Base-by-base conservation (phyloP, 768 basidiomycete species). In the Mycena maculata region DNA sequence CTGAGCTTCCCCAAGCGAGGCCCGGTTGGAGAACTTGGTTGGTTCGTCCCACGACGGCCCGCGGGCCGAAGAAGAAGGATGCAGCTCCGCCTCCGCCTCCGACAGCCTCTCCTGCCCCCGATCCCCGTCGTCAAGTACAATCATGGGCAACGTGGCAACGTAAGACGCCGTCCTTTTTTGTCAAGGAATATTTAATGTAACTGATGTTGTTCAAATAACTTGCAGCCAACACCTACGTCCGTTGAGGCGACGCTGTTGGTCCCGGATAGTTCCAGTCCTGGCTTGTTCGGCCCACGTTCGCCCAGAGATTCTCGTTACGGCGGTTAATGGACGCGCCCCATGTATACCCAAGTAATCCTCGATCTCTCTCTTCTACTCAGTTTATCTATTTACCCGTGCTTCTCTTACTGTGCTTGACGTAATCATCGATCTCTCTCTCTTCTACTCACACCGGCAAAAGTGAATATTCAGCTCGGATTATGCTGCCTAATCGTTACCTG, bases 91-190 rank as follows among this genome's bases (percentile, higher is more conserved):
- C n/a, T n/a, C n/a, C n/a, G n/a, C 76, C 80, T 30, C 71, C 81
- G 47, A 73, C 80, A 7, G 69, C 73, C 33, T 63, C 70, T 33
- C 76, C 77, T 27, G 76, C 80, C 27, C 71, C 78, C 38, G 83
- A 85, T 72, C 82, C 82, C 30, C 79, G 88, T 68, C 78, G 78
- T 47, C 83, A 83, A 71, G 76, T 79, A 9, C 76, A 76, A 25
- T 88, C 88, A 3, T 91, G 90, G 90, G 82, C 81, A 41, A 85
- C 87, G 39, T 91, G 90, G 90, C 87, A 82, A 73, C 90, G 90
- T 91, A 70, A 79, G 89, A 85, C 39, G 27, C 20, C 57, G n/a
- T 47, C 55, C 33, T 49, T 31, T 12, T 50, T 49, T 44, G n/a
- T n/a, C 52, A 52, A 36, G 15, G 9, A 38, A 20, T n/a, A n/a